phyloP scores from a whole-genome alignment of 495 filamentous ascomycete species.

The Cryomyces minteri region DNA sequence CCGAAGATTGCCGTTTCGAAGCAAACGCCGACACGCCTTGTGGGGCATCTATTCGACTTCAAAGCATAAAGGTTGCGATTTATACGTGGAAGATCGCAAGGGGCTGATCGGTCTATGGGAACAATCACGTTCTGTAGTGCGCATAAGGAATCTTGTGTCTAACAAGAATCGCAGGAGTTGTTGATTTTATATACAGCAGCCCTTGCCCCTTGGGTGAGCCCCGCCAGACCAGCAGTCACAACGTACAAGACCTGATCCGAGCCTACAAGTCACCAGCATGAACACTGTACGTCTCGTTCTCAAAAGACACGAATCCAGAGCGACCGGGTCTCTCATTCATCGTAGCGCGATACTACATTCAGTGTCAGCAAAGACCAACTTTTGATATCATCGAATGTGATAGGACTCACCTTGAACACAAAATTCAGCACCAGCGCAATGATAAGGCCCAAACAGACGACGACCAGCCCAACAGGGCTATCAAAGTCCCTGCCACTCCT shows the following conservation, averaged over 20 bases:
- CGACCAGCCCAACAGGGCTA: constrained; percentile 62
- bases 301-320: neutral
- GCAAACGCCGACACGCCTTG: no score
- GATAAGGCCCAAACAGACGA: constrained; percentile 64
- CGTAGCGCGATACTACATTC: neutral
- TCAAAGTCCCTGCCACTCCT: constrained; percentile 88
- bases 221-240: no score
- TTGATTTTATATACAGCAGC: no score
- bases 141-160: no score
- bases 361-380: constrained; percentile 8
- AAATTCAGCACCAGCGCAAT: constrained; percentile 76
- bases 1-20: no score
- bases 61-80: no score
- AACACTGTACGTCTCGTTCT: neutral
- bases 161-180: no score
- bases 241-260: neutral
- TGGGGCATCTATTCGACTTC: no score
- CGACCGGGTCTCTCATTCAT: neutral
- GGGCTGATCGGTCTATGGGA: no score
- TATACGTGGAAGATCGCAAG: no score
- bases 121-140: no score
- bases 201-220: no score
- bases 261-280: neutral
- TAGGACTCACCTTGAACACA: constrained; percentile 40
- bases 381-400: constrained; percentile 2